These are phyloP conservation scores for Coemansia sp. DNA, from an alignment of 192 early-diverging fungal species.

Conservation along the genomic window DNA sequence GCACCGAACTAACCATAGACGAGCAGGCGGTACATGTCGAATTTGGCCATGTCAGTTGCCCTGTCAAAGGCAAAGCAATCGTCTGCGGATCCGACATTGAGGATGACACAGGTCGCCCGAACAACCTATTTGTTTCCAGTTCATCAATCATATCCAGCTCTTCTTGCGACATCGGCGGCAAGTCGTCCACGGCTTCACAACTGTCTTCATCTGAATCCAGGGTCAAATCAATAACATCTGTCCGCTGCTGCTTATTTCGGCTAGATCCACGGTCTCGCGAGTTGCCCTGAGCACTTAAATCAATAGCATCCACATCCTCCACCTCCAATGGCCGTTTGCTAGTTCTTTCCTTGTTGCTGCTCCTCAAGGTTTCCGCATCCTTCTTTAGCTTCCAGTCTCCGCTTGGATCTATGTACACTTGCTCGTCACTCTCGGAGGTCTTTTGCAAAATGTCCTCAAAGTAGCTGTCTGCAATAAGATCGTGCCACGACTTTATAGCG, in stretches of 20 bases:
- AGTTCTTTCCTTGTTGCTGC: conserved; percentile 19
- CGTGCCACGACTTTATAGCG: conserved; percentile 48
- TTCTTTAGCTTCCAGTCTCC: conserved; percentile 39
- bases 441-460: conserved; percentile 45
- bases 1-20: no score
- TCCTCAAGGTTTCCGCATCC: conserved; percentile 36
- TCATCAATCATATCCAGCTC: conserved; percentile 32
- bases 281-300: conserved; percentile 26
- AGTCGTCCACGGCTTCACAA: conserved; percentile 9
- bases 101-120: no score
- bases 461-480: conserved; percentile 70
- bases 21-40: no score
- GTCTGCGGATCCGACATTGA: no score
- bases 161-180: conserved; percentile 35
- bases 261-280: background rate
- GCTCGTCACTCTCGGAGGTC: conserved; percentile 29
- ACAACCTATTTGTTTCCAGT: background rate
- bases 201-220: conserved; percentile 43
- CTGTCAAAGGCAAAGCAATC: no score
- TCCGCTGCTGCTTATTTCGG: conserved; percentile 45
- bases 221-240: conserved; percentile 66
- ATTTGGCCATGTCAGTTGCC: no score
- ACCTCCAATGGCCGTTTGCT: conserved; percentile 11
- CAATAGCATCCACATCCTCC: conserved; percentile 11
- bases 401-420: conserved; percentile 41